Evolutionary conservation across 345 rosid genomes (phyloP).

Genomic region (Mallotus nudiflorus): DNA sequence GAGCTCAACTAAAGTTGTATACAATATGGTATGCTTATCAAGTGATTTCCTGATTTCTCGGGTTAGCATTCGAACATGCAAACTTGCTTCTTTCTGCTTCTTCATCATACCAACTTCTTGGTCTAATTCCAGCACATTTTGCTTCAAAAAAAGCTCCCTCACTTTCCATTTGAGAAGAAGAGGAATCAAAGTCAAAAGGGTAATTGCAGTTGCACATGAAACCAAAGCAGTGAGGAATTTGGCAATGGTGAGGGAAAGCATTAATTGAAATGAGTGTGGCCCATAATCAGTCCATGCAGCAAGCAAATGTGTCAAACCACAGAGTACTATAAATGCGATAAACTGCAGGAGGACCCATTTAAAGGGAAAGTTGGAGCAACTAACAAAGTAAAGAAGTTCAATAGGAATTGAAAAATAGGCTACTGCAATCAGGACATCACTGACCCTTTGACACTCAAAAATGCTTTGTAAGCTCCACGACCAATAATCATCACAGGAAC

Average conservation of each 20-base stretch:
- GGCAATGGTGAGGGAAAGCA: slow-evolving; percentile 73
- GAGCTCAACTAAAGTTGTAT: slow-evolving; percentile 87
- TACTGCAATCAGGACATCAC: slow-evolving; percentile 85
- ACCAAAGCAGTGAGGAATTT: slow-evolving; percentile 84
- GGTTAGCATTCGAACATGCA: slow-evolving; percentile 86
- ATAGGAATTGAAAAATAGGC: slow-evolving; percentile 96
- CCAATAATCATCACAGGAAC: slow-evolving; percentile 92
- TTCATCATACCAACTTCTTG: slow-evolving; percentile 95
- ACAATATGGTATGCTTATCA: slow-evolving; percentile 75
- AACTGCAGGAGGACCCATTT: slow-evolving; percentile 94
- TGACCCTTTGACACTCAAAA: slow-evolving; percentile 84
- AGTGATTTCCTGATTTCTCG: slow-evolving; percentile 82
- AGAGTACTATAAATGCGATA: slow-evolving; percentile 88
- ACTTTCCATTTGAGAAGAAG: slow-evolving; percentile 83
- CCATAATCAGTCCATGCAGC: slow-evolving; percentile 88
- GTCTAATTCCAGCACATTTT: slow-evolving; percentile 77
- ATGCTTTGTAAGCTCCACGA: slow-evolving; percentile 60
- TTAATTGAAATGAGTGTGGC: slow-evolving; percentile 81
- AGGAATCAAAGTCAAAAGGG: slow-evolving; percentile 86
- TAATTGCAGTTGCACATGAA: slow-evolving; percentile 85
- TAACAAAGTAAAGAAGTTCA: slow-evolving; percentile 87
- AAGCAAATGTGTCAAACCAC: slow-evolving; percentile 90
- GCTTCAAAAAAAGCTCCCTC: slow-evolving; percentile 87
- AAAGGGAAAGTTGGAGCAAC: slow-evolving; percentile 87
- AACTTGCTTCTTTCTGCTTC: slow-evolving; percentile 81